Evolutionary conservation across 2,329 filamentous ascomycete species (phyloP).

Genomic region (Rasamsonia emersonii): DNA sequence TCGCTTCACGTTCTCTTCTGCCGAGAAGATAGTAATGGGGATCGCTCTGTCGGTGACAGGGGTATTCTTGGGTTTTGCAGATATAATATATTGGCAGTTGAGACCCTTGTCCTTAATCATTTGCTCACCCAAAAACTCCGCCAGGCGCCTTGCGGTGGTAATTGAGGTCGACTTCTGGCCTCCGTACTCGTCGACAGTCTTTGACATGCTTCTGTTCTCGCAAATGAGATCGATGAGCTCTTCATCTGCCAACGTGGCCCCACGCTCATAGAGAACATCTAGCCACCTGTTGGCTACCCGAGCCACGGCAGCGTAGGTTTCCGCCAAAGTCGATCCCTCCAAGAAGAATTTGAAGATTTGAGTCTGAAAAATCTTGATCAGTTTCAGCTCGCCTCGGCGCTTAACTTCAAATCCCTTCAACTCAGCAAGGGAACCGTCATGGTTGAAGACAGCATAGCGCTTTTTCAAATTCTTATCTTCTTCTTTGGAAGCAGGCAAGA

Average conservation of each 20-base stretch:
- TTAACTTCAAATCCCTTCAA: slow-evolving; percentile 98
- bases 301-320: slow-evolving; percentile 86
- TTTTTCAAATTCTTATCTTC: slow-evolving; percentile 99
- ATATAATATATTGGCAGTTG: slow-evolving; percentile 99
- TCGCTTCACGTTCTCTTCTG: slow-evolving; percentile 78
- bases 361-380: slow-evolving; percentile 99
- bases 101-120: slow-evolving; percentile 99
- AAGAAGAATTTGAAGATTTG: slow-evolving; percentile 99
- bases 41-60: slow-evolving; percentile 92
- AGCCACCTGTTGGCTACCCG: slow-evolving; percentile 95
- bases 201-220: slow-evolving; percentile 96
- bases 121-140: slow-evolving; percentile 92
- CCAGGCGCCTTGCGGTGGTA: slow-evolving; percentile 87
- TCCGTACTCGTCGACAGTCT: slow-evolving; percentile 94
- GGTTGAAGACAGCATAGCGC: slow-evolving; percentile 96
- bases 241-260: slow-evolving; percentile 84
- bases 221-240: slow-evolving; percentile 99
- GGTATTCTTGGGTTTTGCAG: slow-evolving; percentile 71
- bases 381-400: slow-evolving; percentile 90
- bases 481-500: slow-evolving; percentile 93
- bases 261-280: slow-evolving; percentile 84
- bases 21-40: slow-evolving; percentile 94
- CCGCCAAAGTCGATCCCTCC: slow-evolving; percentile 74
- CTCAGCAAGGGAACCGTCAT: slow-evolving; percentile 90
- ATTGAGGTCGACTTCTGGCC: slow-evolving; percentile 97